phyloP scores from a whole-genome alignment of 1,139 yeast genomes.

The Nematodospora anomalae region DNA sequence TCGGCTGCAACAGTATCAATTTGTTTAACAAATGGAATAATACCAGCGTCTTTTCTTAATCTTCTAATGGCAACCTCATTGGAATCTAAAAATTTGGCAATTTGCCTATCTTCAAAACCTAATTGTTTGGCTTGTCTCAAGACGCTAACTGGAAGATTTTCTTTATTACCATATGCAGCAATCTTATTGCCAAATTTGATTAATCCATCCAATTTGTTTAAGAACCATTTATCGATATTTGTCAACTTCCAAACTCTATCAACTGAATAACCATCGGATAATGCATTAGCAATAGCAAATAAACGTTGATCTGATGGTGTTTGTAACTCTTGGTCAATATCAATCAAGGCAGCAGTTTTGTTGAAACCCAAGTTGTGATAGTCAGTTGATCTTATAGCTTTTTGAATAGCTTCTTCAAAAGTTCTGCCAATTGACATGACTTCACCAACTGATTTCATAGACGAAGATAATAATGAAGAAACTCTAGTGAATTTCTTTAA shows the following conservation, averaged over 20 bases:
- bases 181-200: constrained; percentile 68
- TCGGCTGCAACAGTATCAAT: constrained; percentile 98
- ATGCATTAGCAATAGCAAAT: constrained; percentile 97
- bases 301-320: constrained; percentile 98
- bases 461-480: constrained; percentile 39
- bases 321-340: constrained; percentile 75
- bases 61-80: constrained; percentile 91
- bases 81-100: constrained; percentile 85
- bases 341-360: constrained; percentile 50
- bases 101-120: constrained; percentile 95
- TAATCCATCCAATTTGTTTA: constrained; percentile 76
- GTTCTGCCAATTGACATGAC: constrained; percentile 99
- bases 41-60: constrained; percentile 72
- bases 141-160: constrained; percentile 38
- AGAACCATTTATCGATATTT: constrained; percentile 95
- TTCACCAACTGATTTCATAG: constrained; percentile 99
- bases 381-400: constrained; percentile 98
- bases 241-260: constrained; percentile 88
- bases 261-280: constrained; percentile 83
- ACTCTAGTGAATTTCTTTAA: constrained; percentile 65
- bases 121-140: constrained; percentile 82
- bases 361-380: constrained; percentile 88
- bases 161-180: constrained; percentile 57
- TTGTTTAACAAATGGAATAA: constrained; percentile 91
- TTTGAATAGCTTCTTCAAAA: constrained; percentile 96